A percentile compares a stretch with the other conserved stretches of the same genome.
These are phyloP conservation scores for Phytophthora vignae DNA, from an alignment of 352 stramenopile species.

Conservation along the genomic window DNA sequence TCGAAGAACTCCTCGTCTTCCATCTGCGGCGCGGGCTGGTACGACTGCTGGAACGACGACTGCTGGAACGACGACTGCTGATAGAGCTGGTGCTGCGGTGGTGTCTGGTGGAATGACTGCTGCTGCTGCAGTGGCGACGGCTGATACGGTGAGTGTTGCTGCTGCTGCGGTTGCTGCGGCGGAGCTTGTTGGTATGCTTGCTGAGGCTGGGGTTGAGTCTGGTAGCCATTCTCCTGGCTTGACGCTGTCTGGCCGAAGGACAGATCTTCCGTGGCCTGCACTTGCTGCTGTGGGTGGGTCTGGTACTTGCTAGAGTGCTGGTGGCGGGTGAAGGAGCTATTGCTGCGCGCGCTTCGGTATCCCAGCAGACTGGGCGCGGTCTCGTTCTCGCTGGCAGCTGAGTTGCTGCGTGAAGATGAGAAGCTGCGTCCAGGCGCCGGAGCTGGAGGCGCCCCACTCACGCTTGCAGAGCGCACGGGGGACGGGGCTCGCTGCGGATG, in stretches of 20 bases:
- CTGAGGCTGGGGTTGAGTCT: slow-evolving; percentile 24
- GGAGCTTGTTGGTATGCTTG: slow-evolving; percentile 21
- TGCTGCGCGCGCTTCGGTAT: slow-evolving; percentile 41
- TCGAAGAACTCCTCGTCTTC: slow-evolving; percentile 64
- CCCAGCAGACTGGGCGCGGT: slow-evolving; percentile 28
- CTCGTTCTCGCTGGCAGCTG: slow-evolving; percentile 30
- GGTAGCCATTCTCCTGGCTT: slow-evolving; percentile 29
- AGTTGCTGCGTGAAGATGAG: slow-evolving; percentile 30
- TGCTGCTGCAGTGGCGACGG: slow-evolving; percentile 13
- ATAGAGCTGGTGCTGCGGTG: slow-evolving; percentile 18
- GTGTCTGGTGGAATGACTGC: slow-evolving; percentile 13
- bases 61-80: too few relatives aligned
- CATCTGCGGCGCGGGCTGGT: slow-evolving; percentile 27
- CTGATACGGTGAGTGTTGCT: slow-evolving; percentile 13
- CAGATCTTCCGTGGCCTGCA: slow-evolving; percentile 39
- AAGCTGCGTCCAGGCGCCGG: slow-evolving; percentile 20
- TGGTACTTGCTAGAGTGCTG: slow-evolving; percentile 37
- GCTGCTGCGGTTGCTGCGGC: slow-evolving; percentile 25
- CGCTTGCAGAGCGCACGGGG: slow-evolving; percentile 5
- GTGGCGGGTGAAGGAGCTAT: slow-evolving; percentile 33
- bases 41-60: slow-evolving; percentile 24
- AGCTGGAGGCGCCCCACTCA: slow-evolving; percentile 11
- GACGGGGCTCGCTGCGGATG: slow-evolving; percentile 29
- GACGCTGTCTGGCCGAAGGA: slow-evolving; percentile 25
- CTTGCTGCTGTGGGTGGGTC: slow-evolving; percentile 22